Evolutionary conservation across 176 grass and related monocot genomes (phyloP), one percentile per base, ranked within the genome.

Genomic region (Microstegium vimineum): DNA sequence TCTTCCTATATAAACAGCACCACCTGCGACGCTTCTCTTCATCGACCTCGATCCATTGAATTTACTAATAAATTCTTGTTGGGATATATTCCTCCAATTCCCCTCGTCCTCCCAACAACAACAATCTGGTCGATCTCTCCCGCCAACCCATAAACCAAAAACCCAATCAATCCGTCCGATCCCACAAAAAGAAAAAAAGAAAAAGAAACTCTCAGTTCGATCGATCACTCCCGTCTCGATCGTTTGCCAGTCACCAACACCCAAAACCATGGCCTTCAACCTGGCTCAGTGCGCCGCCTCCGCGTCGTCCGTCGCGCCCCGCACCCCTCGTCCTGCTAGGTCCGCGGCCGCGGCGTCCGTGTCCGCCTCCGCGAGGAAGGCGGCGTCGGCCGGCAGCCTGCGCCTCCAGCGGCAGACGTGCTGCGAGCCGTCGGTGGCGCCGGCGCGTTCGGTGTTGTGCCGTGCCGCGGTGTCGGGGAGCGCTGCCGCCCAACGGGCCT

Each of bases 191-290:
- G n/a, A n/a, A n/a, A n/a, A n/a, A n/a, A n/a, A n/a, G n/a, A n/a
- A n/a, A n/a, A n/a, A n/a, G n/a, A n/a, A 64, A n/a, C n/a, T 59
- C 7, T n/a, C n/a, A 22, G 66, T 25, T 69, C 66, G 35, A 23
- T 62, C 57, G 4, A 1, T 40, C 33, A n/a, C 4, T 69, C 14
- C 34, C 9, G 36, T 34, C 0, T 30, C 2, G 8, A 12, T 32
- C 6, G 15, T 43, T 46, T 37, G 37, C 37, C 66, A n/a, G 0
- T 2, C 36, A 70, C 33, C 68, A 27, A 14, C 6, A n/a, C 5
- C 17, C 7, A 4, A 46, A 57, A 5, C 16, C 71, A 92, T 94
- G 92, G 87, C 92, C 32, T 73, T 88, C 9, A 90, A 74, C 74
- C 22, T 94, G 2, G 62, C 82, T 73, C 87, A 79, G 54, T 46